phyloP scores from a whole-genome alignment of 805 yeast species.

The Candida suzukii region DNA sequence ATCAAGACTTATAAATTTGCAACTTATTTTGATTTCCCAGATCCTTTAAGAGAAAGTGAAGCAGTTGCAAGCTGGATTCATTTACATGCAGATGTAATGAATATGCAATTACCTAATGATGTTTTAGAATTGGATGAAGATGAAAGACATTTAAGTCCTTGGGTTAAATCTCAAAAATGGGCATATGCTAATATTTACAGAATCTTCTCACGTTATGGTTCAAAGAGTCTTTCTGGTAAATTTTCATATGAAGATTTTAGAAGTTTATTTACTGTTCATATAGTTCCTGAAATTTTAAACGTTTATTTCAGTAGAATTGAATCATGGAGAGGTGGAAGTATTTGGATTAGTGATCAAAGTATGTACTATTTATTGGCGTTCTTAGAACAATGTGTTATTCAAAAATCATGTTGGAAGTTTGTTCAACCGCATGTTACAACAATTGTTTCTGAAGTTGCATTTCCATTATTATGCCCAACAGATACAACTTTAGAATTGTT shows the following conservation, averaged over 20 bases:
- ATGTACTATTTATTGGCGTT: conserved; percentile 61
- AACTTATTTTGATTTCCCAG: conserved; percentile 75
- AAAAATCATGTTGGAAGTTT: conserved; percentile 57
- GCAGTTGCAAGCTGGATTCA: conserved; percentile 61
- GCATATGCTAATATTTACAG: conserved; percentile 71
- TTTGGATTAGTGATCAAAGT: conserved; percentile 67
- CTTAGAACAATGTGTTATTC: conserved; percentile 51
- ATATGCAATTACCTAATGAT: conserved; percentile 48
- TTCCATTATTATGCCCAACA: conserved; percentile 70
- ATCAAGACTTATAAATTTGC: conserved; percentile 78
- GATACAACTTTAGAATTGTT: conserved; percentile 68
- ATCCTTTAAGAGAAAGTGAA: conserved; percentile 48
- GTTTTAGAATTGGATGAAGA: conserved; percentile 44
- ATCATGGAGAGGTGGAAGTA: conserved; percentile 56
- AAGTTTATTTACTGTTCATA: conserved; percentile 42
- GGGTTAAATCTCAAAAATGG: conserved; percentile 85
- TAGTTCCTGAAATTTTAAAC: conserved; percentile 67
- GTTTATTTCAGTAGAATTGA: conserved; percentile 62
- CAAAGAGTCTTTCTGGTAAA: conserved; percentile 36
- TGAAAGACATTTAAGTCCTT: conserved; percentile 46
- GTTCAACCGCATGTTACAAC: conserved; percentile 63
- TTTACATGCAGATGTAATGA: conserved; percentile 64
- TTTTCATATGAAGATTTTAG: conserved; percentile 58
- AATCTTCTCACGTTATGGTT: conserved; percentile 65
- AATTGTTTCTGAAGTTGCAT: conserved; percentile 66